A percentile compares a stretch with the other conserved stretches of the same genome.
Conservation (phyloP, 2,329 filamentous ascomycete genomes). For the Ophiocordyceps camponoti-floridani region DNA sequence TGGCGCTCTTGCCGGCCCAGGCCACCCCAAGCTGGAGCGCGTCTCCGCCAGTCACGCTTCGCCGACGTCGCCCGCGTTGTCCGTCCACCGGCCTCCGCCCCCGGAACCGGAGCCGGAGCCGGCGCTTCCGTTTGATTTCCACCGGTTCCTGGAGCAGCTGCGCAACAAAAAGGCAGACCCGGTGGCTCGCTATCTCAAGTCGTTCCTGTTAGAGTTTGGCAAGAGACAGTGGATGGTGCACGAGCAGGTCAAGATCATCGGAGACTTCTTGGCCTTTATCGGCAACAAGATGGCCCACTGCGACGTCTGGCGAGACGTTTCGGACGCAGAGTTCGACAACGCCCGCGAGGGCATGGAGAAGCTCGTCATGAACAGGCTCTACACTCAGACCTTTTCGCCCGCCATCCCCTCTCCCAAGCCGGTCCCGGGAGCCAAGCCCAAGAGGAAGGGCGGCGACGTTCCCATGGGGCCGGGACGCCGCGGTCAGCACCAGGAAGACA, state of each 20-base stretch:
- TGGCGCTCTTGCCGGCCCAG: conserved; percentile 22
- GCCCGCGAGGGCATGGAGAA: conserved; percentile 99
- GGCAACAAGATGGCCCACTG: conserved; percentile 96
- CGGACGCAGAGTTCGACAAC: conserved; percentile 95
- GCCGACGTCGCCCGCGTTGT: conserved; percentile 27
- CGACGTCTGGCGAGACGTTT: conserved; percentile 90
- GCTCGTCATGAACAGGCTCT: conserved; percentile 93
- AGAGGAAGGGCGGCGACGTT: conserved; percentile 49
- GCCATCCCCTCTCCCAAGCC: conserved; percentile 71
- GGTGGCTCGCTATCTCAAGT: conserved; percentile 86
- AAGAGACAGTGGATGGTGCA: conserved; percentile 99
- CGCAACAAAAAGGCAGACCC: conserved; percentile 96
- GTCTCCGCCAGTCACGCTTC: conserved; percentile 9
- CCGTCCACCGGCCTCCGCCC: conserved; percentile 45
- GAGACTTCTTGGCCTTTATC: conserved; percentile 91
- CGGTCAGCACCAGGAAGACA: conserved; percentile 94
- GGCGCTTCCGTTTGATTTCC: conserved; percentile 84
- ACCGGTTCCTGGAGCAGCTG: conserved; percentile 88
- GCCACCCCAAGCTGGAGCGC: conserved; percentile 21
- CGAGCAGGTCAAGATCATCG: conserved; percentile 97
- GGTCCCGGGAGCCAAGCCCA: conserved; percentile 48
- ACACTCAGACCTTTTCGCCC: conserved; percentile 90
- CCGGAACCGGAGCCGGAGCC: conserved; percentile 67
- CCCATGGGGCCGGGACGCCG: conserved; percentile 64
- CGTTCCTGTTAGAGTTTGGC: conserved; percentile 83